These are phyloP conservation scores for Amanita rubescens DNA, from an alignment of 768 basidiomycete species.

Conservation along the genomic window DNA sequence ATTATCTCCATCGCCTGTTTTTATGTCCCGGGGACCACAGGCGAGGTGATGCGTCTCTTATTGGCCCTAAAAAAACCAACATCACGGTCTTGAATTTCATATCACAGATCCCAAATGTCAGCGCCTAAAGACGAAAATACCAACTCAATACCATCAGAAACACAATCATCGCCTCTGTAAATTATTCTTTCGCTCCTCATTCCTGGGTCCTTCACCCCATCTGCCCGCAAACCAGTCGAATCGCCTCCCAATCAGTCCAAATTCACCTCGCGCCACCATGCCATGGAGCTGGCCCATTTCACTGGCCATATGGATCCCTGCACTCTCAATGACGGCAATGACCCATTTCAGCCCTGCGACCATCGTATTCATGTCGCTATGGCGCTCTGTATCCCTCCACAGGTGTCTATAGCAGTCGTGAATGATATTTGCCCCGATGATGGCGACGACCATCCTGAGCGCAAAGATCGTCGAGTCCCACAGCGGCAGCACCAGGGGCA, in stretches of 20 bases:
- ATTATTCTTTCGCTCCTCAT: constrained; percentile 38
- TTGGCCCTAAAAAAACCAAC: no score
- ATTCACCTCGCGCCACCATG: constrained; percentile 36
- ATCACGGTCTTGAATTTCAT: no score
- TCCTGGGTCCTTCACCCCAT: constrained; percentile 28
- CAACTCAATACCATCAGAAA: background rate
- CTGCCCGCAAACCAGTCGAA: constrained; percentile 53
- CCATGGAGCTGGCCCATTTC: constrained; percentile 43
- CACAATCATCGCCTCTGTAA: constrained; percentile 13
- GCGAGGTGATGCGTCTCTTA: no score
- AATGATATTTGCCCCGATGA: constrained; percentile 32
- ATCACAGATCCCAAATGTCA: no score
- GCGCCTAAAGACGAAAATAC: no score
- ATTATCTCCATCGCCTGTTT: no score
- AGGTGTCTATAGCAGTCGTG: constrained; percentile 47
- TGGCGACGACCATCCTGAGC: constrained; percentile 18
- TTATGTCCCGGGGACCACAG: no score
- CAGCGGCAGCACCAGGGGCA: constrained; percentile 11
- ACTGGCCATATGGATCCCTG: constrained; percentile 42
- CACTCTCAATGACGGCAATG: constrained; percentile 39
- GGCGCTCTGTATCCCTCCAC: constrained; percentile 30
- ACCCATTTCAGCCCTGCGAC: constrained; percentile 30
- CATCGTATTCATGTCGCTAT: constrained; percentile 24
- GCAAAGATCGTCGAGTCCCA: constrained; percentile 6
- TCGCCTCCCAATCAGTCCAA: constrained; percentile 26